phyloP scores from a whole-genome alignment of 345 rosid species.

The Aegle marmelos region DNA sequence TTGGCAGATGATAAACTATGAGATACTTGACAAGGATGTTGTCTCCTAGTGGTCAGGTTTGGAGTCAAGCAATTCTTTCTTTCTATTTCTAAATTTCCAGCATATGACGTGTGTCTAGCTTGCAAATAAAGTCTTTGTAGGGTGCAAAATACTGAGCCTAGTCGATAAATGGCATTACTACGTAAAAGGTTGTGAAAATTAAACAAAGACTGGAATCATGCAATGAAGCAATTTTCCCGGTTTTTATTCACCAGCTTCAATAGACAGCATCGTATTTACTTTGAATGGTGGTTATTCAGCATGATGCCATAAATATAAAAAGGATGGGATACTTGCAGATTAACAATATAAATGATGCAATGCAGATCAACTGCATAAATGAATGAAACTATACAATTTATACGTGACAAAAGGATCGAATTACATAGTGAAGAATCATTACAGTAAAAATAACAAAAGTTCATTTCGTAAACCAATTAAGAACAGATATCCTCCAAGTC shows the following conservation, averaged over 20 bases:
- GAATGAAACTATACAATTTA: no score
- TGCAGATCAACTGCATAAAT: no score
- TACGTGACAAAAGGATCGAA: no score
- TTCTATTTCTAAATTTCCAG: background rate
- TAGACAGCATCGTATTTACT: background rate
- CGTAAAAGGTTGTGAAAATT: background rate
- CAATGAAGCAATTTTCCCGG: background rate
- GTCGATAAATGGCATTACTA: background rate
- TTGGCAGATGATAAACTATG: background rate
- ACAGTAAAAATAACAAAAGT: no score
- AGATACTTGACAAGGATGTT: background rate
- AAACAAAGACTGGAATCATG: background rate
- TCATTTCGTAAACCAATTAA: no score
- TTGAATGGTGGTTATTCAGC: background rate
- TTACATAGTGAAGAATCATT: no score
- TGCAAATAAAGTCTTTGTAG: background rate
- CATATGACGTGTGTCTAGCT: background rate
- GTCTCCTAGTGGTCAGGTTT: background rate
- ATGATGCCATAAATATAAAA: background rate
- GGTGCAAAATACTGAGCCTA: background rate
- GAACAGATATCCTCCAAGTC: no score
- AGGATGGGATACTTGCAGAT: background rate
- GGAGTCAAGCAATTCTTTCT: background rate
- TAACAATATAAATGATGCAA: no score
- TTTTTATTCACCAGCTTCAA: no score